These are phyloP conservation scores for Celoporthe dispersa DNA, from an alignment of 2,329 filamentous ascomycete species.

Conservation along the genomic window DNA sequence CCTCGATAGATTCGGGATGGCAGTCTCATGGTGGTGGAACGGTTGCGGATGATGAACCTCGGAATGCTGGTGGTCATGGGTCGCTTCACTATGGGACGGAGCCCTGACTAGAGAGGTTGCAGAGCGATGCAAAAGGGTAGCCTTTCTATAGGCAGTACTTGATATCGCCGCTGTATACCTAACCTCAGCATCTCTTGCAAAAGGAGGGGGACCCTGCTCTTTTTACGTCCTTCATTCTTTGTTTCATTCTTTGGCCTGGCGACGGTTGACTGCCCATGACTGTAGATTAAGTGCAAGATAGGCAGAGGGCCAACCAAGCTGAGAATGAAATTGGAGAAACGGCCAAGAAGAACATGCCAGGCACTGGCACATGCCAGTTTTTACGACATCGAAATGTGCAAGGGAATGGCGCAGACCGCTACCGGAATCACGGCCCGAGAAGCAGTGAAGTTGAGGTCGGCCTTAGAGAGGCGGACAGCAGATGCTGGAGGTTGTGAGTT, in stretches of 20 bases:
- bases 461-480: not conserved
- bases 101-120: not conserved
- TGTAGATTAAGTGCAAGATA: not conserved
- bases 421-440: slow-evolving; percentile 7
- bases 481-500: not conserved
- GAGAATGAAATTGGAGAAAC: not conserved
- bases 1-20: not conserved
- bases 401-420: not conserved
- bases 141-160: not conserved
- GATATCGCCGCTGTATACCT: not conserved
- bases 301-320: not conserved
- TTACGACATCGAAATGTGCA: not conserved
- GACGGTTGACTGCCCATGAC: not conserved
- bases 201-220: no score
- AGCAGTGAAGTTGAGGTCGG: not conserved
- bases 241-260: not conserved
- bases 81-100: not conserved
- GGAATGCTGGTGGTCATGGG: not conserved
- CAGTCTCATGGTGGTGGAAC: not conserved
- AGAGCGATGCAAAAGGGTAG: not conserved
- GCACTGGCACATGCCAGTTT: not conserved
- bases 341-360: not conserved
- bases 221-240: no score
- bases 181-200: no score
- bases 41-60: not conserved